Percentiles rank a stretch among this genome's conserved stretches.
phyloP scores from a whole-genome alignment of 441 rosid genomes.

The Raphanus hybrid region DNA sequence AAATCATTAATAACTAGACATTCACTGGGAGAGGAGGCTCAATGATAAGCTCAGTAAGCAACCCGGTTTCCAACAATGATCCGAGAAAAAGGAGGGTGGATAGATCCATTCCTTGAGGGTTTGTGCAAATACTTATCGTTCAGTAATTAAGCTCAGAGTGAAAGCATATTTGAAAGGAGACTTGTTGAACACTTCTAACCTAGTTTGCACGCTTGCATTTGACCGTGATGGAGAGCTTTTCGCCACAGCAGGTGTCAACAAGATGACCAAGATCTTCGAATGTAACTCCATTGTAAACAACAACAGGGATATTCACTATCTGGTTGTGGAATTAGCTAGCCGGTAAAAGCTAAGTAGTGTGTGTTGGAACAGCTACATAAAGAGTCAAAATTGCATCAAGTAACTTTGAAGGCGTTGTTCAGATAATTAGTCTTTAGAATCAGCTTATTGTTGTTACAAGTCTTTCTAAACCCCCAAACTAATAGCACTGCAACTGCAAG shows the following conservation, averaged over 20 bases:
- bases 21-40: constrained; percentile 67
- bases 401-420: constrained; percentile 95
- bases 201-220: constrained; percentile 83
- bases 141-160: constrained; percentile 79
- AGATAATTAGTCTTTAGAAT: constrained; percentile 53
- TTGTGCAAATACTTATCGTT: constrained; percentile 88
- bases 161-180: constrained; percentile 93
- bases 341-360: constrained; percentile 83
- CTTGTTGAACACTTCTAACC: constrained; percentile 80
- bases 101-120: constrained; percentile 92
- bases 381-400: constrained; percentile 92
- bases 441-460: neutral
- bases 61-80: constrained; percentile 51
- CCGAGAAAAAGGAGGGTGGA: too few species aligned
- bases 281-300: constrained; percentile 67
- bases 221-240: constrained; percentile 93
- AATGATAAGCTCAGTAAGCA: constrained; percentile 71
- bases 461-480: constrained; percentile 25
- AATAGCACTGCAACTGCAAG: neutral
- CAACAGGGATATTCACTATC: constrained; percentile 85
- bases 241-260: constrained; percentile 93
- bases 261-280: constrained; percentile 92
- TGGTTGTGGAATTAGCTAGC: constrained; percentile 87
- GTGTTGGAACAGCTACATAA: constrained; percentile 94
- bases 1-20: constrained; percentile 51